Evolutionary conservation across 169 alveolate genomes (phyloP).

Genomic region (Plasmodium falciparum): DNA sequence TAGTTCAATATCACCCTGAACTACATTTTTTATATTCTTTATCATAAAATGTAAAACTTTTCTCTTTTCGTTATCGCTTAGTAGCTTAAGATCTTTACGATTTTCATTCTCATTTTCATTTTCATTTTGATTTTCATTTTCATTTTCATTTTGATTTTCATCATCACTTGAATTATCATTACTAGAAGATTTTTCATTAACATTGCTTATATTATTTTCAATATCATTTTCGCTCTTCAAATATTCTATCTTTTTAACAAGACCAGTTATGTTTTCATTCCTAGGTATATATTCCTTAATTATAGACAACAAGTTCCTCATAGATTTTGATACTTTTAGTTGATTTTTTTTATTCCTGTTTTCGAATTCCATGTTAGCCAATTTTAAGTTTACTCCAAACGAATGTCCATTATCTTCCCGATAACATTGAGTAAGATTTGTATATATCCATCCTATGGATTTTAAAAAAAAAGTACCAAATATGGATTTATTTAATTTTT

Average conservation of each 20-base stretch:
- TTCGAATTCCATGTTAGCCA: slow-evolving; percentile 77
- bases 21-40: slow-evolving; percentile 70
- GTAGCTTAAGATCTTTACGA: slow-evolving; percentile 37
- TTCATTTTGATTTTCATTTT: slow-evolving; percentile 11
- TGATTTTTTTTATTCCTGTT: slow-evolving; percentile 70
- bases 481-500: slow-evolving; percentile 31
- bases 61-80: slow-evolving; percentile 46
- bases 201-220: not conserved
- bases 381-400: slow-evolving; percentile 82
- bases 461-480: slow-evolving; percentile 80
- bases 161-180: no score
- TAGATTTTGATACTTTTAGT: not conserved
- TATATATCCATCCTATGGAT: slow-evolving; percentile 87
- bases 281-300: slow-evolving; percentile 8
- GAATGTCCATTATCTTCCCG: slow-evolving; percentile 81
- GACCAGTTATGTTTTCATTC: not conserved
- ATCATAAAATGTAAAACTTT: slow-evolving; percentile 34
- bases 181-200: no score
- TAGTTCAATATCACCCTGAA: slow-evolving; percentile 81
- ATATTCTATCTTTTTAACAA: not conserved
- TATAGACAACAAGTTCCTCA: slow-evolving; percentile 22
- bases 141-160: not conserved
- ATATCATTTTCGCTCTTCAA: not conserved
- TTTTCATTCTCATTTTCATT: not conserved
- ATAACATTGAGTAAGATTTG: slow-evolving; percentile 78